Evolutionary conservation across 352 stramenopile species (phyloP), one percentile per base, ranked within the genome.

Genomic region (Phytophthora boehmeriae): DNA sequence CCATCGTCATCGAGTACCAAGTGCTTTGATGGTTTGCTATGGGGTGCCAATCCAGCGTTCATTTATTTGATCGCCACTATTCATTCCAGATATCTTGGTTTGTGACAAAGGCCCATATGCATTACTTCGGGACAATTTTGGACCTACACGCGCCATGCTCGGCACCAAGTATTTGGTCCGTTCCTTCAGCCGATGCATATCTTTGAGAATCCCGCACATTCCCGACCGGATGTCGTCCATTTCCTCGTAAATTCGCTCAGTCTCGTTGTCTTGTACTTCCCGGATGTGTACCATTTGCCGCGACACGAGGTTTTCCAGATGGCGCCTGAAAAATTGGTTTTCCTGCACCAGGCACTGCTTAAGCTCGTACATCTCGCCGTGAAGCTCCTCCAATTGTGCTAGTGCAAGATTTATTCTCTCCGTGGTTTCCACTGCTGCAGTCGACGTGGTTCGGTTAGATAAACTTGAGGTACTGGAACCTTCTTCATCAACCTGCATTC

Each of bases 101-200:
- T 58, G 50, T 43, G 49, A 43, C 17, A 20, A 25, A 16, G 49
- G 38, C 58, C 42, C 63, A 51, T 63, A 57, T 34, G 38, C 22
- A 53, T 57, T 59, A 45, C 54, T 62, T 59, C 50, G 63, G 25
- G 59, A 54, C 23, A 43, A 48, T 8, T 36, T 61, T 38, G 59
- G 45, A n/a, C 67, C 48, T 50, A 65, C 61, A 42, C 63, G 61
- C 19, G 73, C 63, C 50, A 72, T 74, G 53, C 75, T 80, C 5
- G 76, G 80, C 28, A 81, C 74, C 17, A 90, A 34, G n/a, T 88
- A 86, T 60, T 88, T 87, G 30, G 81, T 88, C 8, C 81, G 70
- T 49, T 90, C 81, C 49, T 90, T 90, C 9, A 89, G 57, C 44
- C 80, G 54, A 59, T 90, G 81, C 53, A 89, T 76, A 41, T 90